Percentiles rank a stretch among this genome's conserved stretches.
phyloP scores from a whole-genome alignment of 1,284 basidiomycete species.

The Melampsora larici-populina region DNA sequence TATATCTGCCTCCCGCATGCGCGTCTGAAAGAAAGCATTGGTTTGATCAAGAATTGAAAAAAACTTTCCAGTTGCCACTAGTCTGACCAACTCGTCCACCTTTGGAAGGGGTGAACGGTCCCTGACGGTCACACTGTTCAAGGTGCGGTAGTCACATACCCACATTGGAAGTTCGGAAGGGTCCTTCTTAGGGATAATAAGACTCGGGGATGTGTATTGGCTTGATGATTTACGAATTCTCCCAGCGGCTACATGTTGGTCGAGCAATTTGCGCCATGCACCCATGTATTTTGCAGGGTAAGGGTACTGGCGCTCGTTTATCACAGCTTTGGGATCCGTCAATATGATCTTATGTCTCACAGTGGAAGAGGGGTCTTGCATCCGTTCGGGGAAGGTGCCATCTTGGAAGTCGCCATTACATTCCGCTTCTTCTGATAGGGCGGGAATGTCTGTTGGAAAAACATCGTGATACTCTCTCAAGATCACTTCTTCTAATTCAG shows the following conservation, averaged over 20 bases:
- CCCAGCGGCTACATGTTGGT: slow-evolving; percentile 42
- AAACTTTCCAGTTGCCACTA: no score
- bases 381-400: neutral
- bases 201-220: no score
- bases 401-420: neutral
- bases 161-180: no score
- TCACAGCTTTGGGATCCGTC: no score
- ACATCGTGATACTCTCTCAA: no score
- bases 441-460: slow-evolving; percentile 11
- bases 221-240: no score
- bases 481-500: no score
- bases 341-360: neutral
- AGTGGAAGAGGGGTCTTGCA: neutral
- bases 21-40: slow-evolving; percentile 57
- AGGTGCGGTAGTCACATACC: no score
- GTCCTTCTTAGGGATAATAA: no score
- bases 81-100: no score
- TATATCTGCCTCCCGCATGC: slow-evolving; percentile 55
- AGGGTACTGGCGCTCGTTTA: slow-evolving; percentile 16
- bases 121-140: no score
- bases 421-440: slow-evolving; percentile 13
- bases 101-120: no score
- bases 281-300: slow-evolving; percentile 26
- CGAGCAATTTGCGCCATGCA: slow-evolving; percentile 37
- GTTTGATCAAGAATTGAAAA: slow-evolving; percentile 58